Evolutionary conservation across 2,329 filamentous ascomycete genomes (phyloP).

Genomic region (Diaporthe sp.): DNA sequence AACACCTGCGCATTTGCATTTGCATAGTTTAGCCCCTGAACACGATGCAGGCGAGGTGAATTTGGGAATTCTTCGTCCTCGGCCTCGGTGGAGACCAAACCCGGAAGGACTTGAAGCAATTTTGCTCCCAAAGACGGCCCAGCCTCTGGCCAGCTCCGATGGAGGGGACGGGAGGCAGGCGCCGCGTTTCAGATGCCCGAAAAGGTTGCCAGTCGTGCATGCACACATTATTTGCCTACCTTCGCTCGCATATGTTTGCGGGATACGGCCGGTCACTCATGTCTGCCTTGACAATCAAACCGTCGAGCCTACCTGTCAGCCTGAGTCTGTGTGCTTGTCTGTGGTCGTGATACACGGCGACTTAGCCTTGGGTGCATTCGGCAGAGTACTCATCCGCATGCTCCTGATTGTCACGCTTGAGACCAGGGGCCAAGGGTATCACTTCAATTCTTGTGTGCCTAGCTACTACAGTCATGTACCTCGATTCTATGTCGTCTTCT

Average conservation of each 20-base stretch:
- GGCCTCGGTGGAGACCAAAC: not conserved
- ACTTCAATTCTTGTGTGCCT: constrained; percentile 31
- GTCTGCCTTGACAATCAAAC: constrained; percentile 16
- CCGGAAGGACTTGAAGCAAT: not conserved
- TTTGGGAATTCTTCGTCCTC: not conserved
- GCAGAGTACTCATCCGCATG: not conserved
- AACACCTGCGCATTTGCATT: not conserved
- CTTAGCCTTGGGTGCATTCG: no score
- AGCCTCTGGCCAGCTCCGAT: not conserved
- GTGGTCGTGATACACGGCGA: not conserved
- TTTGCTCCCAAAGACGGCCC: not conserved
- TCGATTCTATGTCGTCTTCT: constrained; percentile 54
- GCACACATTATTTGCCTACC: not conserved
- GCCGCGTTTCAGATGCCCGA: not conserved
- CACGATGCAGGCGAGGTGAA: not conserved
- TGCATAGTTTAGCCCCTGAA: constrained; percentile 6
- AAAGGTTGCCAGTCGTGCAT: not conserved
- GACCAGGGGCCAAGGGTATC: constrained; percentile 31
- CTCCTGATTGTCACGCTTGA: not conserved
- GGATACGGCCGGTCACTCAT: not conserved
- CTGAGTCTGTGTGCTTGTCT: not conserved
- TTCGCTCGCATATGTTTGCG: not conserved
- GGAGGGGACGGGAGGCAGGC: not conserved
- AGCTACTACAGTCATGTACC: not conserved
- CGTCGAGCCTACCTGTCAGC: not conserved